Percentiles rank a stretch among this genome's conserved stretches.
Conservation (phyloP, 257 asterid species). For the Gentiana straminea region DNA sequence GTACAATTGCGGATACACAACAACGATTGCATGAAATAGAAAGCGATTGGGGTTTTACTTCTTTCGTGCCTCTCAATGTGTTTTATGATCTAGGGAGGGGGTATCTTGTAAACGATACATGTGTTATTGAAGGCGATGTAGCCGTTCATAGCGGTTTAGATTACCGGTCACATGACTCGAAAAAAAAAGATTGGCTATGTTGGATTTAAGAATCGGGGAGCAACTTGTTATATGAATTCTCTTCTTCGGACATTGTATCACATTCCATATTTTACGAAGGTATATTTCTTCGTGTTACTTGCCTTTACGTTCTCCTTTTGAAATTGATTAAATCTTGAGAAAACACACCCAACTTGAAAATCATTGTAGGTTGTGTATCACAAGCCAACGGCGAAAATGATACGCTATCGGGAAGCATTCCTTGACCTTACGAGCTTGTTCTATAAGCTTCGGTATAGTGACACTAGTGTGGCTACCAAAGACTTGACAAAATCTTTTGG, state of each 20-base stretch:
- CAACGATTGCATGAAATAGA: slow-evolving; percentile 57
- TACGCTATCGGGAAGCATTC: slow-evolving; percentile 76
- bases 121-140: slow-evolving; percentile 51
- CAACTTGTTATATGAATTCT: slow-evolving; percentile 69
- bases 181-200: slow-evolving; percentile 62
- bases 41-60: slow-evolving; percentile 69
- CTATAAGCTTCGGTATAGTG: slow-evolving; percentile 75
- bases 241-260: slow-evolving; percentile 63
- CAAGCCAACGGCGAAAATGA: slow-evolving; percentile 87
- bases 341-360: slow-evolving; percentile 12
- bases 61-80: slow-evolving; percentile 62
- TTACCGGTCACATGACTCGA: slow-evolving; percentile 59
- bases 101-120: slow-evolving; percentile 48
- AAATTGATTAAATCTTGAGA: slow-evolving; percentile 2
- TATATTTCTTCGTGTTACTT: neutral
- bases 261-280: slow-evolving; percentile 52
- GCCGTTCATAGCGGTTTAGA: slow-evolving; percentile 51
- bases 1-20: slow-evolving; percentile 49
- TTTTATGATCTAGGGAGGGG: slow-evolving; percentile 53
- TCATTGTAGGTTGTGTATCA: slow-evolving; percentile 66
- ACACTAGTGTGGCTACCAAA: slow-evolving; percentile 74
- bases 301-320: neutral
- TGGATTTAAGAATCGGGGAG: slow-evolving; percentile 65
- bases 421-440: slow-evolving; percentile 69
- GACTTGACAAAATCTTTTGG: slow-evolving; percentile 84